A percentile compares a stretch with the other conserved stretches of the same genome.
Conservation (phyloP, 768 basidiomycete species). For the Mycena indigotica region DNA sequence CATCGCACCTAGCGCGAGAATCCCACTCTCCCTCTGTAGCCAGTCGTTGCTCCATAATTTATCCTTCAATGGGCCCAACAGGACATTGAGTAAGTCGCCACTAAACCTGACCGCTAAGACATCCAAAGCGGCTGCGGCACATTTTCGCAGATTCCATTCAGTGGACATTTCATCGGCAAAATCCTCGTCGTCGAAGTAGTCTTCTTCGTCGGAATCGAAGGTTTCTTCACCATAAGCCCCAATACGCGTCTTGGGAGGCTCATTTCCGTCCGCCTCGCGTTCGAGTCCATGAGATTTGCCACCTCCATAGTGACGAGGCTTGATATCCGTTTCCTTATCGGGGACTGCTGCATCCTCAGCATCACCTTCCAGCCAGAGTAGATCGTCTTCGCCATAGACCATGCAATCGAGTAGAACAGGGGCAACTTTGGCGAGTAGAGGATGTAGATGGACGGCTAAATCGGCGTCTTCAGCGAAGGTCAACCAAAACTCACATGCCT, state of each 20-base stretch:
- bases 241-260: slow-evolving; percentile 43
- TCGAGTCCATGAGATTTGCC: slow-evolving; percentile 84
- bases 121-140: slow-evolving; percentile 95
- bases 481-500: slow-evolving; percentile 99
- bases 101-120: slow-evolving; percentile 94
- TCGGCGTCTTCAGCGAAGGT: slow-evolving; percentile 97
- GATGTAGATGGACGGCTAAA: slow-evolving; percentile 79
- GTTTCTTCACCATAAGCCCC: slow-evolving; percentile 83
- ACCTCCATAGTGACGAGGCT: slow-evolving; percentile 84
- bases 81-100: slow-evolving; percentile 83
- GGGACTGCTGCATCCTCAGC: slow-evolving; percentile 88
- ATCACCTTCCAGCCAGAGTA: slow-evolving; percentile 93
- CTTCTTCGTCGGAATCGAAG: slow-evolving; percentile 83
- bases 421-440: slow-evolving; percentile 87
- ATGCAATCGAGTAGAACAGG: slow-evolving; percentile 97
- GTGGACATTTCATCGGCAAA: slow-evolving; percentile 97
- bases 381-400: slow-evolving; percentile 94
- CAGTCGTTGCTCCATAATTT: slow-evolving; percentile 93
- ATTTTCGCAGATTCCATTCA: slow-evolving; percentile 98
- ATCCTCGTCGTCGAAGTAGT: slow-evolving; percentile 85
- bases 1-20: slow-evolving; percentile 95
- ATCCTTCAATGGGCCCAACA: slow-evolving; percentile 87
- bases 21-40: slow-evolving; percentile 93
- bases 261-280: slow-evolving; percentile 55
- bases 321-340: slow-evolving; percentile 94